These are phyloP conservation scores for Polysphondylium violaceum DNA, from an alignment of 78 protist genomes.

Conservation along the genomic window DNA sequence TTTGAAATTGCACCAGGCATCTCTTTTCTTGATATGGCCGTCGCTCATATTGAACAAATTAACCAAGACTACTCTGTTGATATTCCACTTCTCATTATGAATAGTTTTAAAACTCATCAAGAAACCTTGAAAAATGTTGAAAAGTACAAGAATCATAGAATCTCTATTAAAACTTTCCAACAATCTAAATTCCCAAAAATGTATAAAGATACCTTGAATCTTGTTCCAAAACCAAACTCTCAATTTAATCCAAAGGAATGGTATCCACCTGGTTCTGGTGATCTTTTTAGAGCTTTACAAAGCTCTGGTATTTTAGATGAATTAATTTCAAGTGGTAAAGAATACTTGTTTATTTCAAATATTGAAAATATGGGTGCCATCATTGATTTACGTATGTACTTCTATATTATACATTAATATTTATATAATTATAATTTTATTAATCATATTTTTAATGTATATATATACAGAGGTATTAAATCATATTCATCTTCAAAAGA, in stretches of 20 bases:
- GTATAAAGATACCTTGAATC: slow-evolving; percentile 84
- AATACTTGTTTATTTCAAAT: slow-evolving; percentile 95
- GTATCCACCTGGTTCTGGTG: slow-evolving; percentile 99
- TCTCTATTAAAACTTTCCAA: slow-evolving; percentile 83
- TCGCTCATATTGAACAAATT: slow-evolving; percentile 92
- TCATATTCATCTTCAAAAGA: slow-evolving; percentile 49
- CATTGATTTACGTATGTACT: slow-evolving; percentile 83
- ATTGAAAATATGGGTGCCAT: slow-evolving; percentile 98
- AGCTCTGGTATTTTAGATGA: slow-evolving; percentile 84
- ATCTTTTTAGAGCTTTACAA: slow-evolving; percentile 85
- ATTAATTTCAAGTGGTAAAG: slow-evolving; percentile 88
- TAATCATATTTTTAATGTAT: too few relatives aligned
- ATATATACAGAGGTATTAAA: slow-evolving; percentile 66
- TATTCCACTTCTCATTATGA: slow-evolving; percentile 96
- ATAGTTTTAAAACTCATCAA: slow-evolving; percentile 95
- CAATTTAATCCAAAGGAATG: slow-evolving; percentile 72
- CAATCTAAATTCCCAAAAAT: slow-evolving; percentile 91
- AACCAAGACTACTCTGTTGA: slow-evolving; percentile 77
- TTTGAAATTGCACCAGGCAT: slow-evolving; percentile 75
- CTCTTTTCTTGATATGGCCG: slow-evolving; percentile 95
- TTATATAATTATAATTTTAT: background rate
- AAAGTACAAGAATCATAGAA: slow-evolving; percentile 74
- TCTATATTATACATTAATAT: background rate
- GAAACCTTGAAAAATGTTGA: slow-evolving; percentile 84
- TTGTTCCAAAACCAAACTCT: slow-evolving; percentile 60